Evolutionary conservation across 441 rosid genomes (phyloP), one percentile per base, ranked within the genome.

Genomic region (Pelargonium citronellum): DNA sequence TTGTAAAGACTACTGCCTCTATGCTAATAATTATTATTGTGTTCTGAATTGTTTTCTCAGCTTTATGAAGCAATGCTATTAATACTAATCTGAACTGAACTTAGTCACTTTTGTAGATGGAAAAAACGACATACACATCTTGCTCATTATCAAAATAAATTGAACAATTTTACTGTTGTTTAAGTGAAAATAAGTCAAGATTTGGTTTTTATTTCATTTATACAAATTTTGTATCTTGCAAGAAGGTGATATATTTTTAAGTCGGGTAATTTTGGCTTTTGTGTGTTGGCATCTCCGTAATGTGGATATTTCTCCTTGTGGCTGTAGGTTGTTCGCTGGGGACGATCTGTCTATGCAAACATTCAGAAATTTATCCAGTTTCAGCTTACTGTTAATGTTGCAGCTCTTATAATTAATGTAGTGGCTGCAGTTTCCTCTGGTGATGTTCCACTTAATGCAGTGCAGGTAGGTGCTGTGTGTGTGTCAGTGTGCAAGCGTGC

Each of bases 331-430:
- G 97, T 95, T 47, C 84, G 96, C 47, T 95, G 98, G 98, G 99
- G 99, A 30, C 83, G 99, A 65, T 95, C 99, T 70, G 98, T 95
- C 15, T 95, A 95, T 78, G 99, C 98, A 70, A 95, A 95, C 75
- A 95, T 95, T 66, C 98, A 95, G 82, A 95, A 95, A 81, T 95
- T 92, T 83, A 95, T 92, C 83, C 99, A 95, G 87, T 95, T 95
- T 73, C 98, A 95, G 85, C 97, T 91, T 64, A 95, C 99, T 0
- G 99, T 95, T 67, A 95, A 92, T 77, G 98, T 95, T 13, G 98
- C 99, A 27, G 98, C 98, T 73, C 95, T 95, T 7, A 72, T 92
- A 69, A 92, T 95, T 69, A 95, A 92, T 72, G 92, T 92, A 62
- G 98, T 92, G 68, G 95, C 98, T 69, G 97, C 99, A 34, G 72